Evolutionary conservation across 2,329 filamentous ascomycete genomes (phyloP), one percentile per base, ranked within the genome.

Genomic region (Teratosphaeria nubilosa): DNA sequence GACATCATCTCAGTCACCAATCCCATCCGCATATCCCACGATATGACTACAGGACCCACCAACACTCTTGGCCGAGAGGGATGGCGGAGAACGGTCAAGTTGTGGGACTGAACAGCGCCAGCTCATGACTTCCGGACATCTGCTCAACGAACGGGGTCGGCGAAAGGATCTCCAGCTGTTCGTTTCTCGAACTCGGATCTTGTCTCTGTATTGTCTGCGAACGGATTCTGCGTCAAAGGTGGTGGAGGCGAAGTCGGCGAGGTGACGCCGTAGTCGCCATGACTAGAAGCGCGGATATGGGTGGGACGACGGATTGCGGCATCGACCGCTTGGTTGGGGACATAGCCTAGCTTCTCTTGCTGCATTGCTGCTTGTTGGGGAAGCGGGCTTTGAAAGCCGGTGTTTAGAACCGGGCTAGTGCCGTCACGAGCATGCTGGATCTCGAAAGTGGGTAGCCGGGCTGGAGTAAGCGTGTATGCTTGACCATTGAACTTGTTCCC

Each of bases 391-490:
- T 48, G 41, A 58, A 68, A 70, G 25, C 65, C 65, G 14, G 65
- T 66, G 48, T 62, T 68, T 61, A 66, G 59, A 63, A 63, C 67
- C 24, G 66, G 64, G 60, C 68, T 65, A 54, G 63, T 67, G 41
- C 20, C n/a, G 41, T 48, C 20, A 20, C 20, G n/a, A 58, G 62
- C 69, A 61, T 58, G 64, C 57, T 62, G 59, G 54, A 72, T 65
- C 50, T 73, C 72, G 60, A 75, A 74, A 22, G 70, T 75, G 27
- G 74, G 74, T 56, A 78, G 72, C 27, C 75, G 76, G 48, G 72
- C 73, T 55, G 74, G 74, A 31, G 69, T 70, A 37, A 78, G 68
- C 14, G 76, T 78, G 65, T 77, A 78, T n/a, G 75, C 69, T 61
- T 76, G 75, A 51, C 73, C 74, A 59, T 71, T 66, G 59, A 68